Percentiles rank a stretch among this genome's conserved stretches.
These are phyloP conservation scores for Symbiodinium pilosum DNA, from an alignment of 73 alveolate species.

Conservation along the genomic window DNA sequence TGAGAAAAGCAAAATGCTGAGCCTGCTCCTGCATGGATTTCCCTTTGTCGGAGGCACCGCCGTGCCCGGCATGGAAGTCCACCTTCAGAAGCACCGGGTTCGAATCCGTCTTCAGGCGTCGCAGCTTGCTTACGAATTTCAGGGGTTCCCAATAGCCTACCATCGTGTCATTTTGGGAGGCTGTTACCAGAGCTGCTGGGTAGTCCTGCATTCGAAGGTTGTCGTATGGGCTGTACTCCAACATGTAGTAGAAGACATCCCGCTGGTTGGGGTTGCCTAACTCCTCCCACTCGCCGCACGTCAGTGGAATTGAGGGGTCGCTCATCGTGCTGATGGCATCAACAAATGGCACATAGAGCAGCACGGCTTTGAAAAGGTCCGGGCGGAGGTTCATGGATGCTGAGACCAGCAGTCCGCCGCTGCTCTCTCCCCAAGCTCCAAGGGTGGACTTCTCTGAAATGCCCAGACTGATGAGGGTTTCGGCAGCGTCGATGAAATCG, in stretches of 20 bases:
- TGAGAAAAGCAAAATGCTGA: conserved; percentile 70
- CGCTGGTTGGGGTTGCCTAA: conserved; percentile 86
- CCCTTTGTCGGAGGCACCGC: conserved; percentile 71
- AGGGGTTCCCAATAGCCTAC: conserved; percentile 95
- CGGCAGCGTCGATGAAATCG: conserved; percentile 85
- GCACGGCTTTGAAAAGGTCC: conserved; percentile 54
- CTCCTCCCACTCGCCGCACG: conserved; percentile 93
- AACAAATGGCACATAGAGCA: conserved; percentile 67
- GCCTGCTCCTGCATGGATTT: conserved; percentile 92
- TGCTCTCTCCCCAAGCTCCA: conserved; percentile 89
- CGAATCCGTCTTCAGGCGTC: conserved; percentile 58
- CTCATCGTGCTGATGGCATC: conserved; percentile 84
- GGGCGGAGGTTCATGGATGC: conserved; percentile 90
- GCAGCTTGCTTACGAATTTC: conserved; percentile 63
- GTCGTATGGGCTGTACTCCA: conserved; percentile 94
- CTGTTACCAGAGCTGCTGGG: conserved; percentile 76
- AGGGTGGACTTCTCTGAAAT: conserved; percentile 44
- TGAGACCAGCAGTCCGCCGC: conserved; percentile 77
- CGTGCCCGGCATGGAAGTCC: conserved; percentile 88
- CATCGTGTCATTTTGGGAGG: conserved; percentile 79
- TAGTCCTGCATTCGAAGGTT: conserved; percentile 76
- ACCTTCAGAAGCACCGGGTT: conserved; percentile 32
- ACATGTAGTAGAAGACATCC: conserved; percentile 65
- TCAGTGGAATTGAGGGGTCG: conserved; percentile 86
- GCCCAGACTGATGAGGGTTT: conserved; percentile 60